Base-by-base conservation (phyloP, 2,329 filamentous ascomycete genomes). In the Hyphodiscus sp. region DNA sequence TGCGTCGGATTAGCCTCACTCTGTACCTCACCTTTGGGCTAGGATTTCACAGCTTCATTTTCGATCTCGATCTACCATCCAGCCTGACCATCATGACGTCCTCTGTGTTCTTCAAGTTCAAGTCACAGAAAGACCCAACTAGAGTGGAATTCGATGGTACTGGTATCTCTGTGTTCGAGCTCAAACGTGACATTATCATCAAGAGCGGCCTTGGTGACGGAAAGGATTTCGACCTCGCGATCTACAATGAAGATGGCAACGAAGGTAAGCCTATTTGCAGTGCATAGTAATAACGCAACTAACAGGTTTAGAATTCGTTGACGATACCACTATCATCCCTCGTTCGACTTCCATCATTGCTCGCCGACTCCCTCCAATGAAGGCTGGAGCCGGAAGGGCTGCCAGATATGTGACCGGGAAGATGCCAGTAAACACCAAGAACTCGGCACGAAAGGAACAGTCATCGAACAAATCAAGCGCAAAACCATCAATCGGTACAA, bases 31-130 rank as follows among this genome's bases (percentile, higher is more conserved):
- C 5, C 11, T 2, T 42, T 50, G 42, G 26, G 41, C 26, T 41
- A 53, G 11, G 30, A 51, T 45, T 43, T 46, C 41, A 50, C 54
- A 50, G 51, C 48, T 52, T 53, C 38, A 50, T 51, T 41, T 53
- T 29, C 51, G 52, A 47, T 30, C 38, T 53, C 56, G 49, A 52
- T 47, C 20, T 50, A 30, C 48, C 53, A 33, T 48, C 44, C 47
- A 49, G 48, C 51, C 45, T 49, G 47, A 51, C 61, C 23, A 68
- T 55, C 50, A 69, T 69, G 67, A 56, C 67, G 52, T 79, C 94
- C 53, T 97, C 91, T 62, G 94, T 99, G 69, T 97, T 96, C 75
- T 99, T 96, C 88, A 96, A 96, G 76, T 99, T 99, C 85, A 97
- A 96, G 76, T 97, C 92, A 64, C 91, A 95, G 70, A 96, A 91